phyloP scores from a whole-genome alignment of 192 early-diverging fungal genomes.

The Coemansia sp. region DNA sequence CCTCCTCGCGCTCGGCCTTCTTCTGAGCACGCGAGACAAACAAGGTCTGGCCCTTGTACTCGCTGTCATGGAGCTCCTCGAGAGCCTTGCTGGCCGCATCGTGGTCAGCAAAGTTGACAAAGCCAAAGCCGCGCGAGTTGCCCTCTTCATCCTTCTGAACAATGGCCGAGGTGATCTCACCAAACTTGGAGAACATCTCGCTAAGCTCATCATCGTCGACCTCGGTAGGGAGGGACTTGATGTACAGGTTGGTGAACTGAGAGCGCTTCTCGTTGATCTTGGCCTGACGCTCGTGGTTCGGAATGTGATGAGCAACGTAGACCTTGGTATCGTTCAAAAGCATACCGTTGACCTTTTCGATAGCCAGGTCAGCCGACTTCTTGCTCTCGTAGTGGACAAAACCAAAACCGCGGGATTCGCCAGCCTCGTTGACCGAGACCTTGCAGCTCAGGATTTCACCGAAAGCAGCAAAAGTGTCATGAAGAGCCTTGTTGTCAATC shows the following conservation, averaged over 20 bases:
- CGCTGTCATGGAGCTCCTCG: slow-evolving; percentile 90
- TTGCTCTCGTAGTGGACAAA: slow-evolving; percentile 98
- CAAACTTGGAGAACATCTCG: slow-evolving; percentile 75
- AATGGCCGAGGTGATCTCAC: slow-evolving; percentile 79
- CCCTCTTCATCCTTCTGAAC: slow-evolving; percentile 76
- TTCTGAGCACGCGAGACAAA: slow-evolving; percentile 98
- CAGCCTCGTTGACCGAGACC: slow-evolving; percentile 80
- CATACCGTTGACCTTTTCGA: slow-evolving; percentile 99
- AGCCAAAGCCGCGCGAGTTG: slow-evolving; percentile 91
- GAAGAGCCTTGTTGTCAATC: slow-evolving; percentile 99
- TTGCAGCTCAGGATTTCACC: slow-evolving; percentile 98
- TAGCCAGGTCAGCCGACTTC: slow-evolving; percentile 91
- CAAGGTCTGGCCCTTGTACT: slow-evolving; percentile 85
- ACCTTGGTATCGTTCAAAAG: slow-evolving; percentile 98
- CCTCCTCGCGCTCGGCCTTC: slow-evolving; percentile 96
- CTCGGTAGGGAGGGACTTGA: slow-evolving; percentile 89
- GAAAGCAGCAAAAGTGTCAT: slow-evolving; percentile 98
- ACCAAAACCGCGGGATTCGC: slow-evolving; percentile 89
- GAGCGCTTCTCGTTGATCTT: slow-evolving; percentile 84
- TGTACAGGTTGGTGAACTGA: slow-evolving; percentile 97
- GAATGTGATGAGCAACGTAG: slow-evolving; percentile 88
- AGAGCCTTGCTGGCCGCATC: slow-evolving; percentile 87
- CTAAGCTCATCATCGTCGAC: slow-evolving; percentile 77
- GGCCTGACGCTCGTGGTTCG: slow-evolving; percentile 88
- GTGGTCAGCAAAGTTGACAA: slow-evolving; percentile 94